A percentile compares a stretch with the other conserved stretches of the same genome.
phyloP scores from a whole-genome alignment of 2,329 filamentous ascomycete species.

The Fusarium bulbicola region DNA sequence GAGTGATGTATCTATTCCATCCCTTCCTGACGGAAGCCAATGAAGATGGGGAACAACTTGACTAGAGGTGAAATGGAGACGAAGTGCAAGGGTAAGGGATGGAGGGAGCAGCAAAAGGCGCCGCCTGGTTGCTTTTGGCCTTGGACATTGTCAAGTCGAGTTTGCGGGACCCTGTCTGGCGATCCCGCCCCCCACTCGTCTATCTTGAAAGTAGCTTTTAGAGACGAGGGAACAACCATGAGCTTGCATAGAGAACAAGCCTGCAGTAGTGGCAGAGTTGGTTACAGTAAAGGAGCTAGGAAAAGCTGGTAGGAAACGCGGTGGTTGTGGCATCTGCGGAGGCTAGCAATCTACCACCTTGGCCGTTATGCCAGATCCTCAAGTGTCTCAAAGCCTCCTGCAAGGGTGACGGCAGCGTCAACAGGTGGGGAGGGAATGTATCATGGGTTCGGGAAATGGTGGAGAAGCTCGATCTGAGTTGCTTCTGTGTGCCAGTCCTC shows the following conservation, averaged over 20 bases:
- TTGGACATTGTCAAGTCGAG: slow-evolving; percentile 38
- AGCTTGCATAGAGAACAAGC: slow-evolving; percentile 11
- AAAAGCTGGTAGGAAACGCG: slow-evolving; percentile 16
- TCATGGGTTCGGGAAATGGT: slow-evolving; percentile 41
- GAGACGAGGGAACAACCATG: slow-evolving; percentile 28
- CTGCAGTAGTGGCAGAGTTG: slow-evolving; percentile 33
- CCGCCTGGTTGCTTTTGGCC: slow-evolving; percentile 41
- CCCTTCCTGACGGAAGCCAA: slow-evolving; percentile 34
- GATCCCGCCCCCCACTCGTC: slow-evolving; percentile 40
- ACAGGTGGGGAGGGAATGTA: slow-evolving; percentile 33
- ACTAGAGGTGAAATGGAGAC: slow-evolving; percentile 25
- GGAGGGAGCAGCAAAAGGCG: slow-evolving; percentile 28
- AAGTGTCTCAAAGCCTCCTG: slow-evolving; percentile 41
- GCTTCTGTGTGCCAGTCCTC: slow-evolving; percentile 17
- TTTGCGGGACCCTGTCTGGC: slow-evolving; percentile 37
- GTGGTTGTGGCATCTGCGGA: slow-evolving; percentile 30
- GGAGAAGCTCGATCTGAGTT: slow-evolving; percentile 36
- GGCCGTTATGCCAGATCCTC: slow-evolving; percentile 45
- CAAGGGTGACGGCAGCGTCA: slow-evolving; percentile 42
- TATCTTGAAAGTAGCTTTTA: slow-evolving; percentile 32
- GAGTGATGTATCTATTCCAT: slow-evolving; percentile 36
- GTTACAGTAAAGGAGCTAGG: slow-evolving; percentile 15
- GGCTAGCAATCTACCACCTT: slow-evolving; percentile 30
- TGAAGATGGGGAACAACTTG: slow-evolving; percentile 12
- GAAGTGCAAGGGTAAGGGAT: slow-evolving; percentile 24